Evolutionary conservation across 495 filamentous ascomycete genomes (phyloP).

Genomic region (Penicillium pulvis): DNA sequence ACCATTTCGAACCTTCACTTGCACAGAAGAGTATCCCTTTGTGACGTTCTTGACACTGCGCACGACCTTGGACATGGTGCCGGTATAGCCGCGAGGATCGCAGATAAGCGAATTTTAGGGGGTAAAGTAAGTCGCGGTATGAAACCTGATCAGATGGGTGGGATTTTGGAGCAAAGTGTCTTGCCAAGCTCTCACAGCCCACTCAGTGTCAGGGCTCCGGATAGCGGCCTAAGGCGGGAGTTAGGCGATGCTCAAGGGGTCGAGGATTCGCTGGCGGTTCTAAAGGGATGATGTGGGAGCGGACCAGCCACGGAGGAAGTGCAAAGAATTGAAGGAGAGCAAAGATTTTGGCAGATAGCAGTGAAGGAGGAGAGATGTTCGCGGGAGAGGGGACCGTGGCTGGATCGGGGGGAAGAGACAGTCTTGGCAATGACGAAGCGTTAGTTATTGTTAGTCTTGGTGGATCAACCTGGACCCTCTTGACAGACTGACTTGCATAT

Average conservation of each 20-base stretch:
- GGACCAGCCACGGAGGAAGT: conserved; percentile 12
- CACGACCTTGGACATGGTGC: conserved; percentile 92
- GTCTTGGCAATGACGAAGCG: conserved; percentile 39
- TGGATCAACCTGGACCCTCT: conserved; percentile 7
- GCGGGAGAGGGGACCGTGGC: conserved; percentile 32
- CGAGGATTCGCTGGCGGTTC: background rate
- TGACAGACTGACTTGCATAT: background rate
- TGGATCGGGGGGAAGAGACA: conserved; percentile 22
- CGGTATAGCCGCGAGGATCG: conserved; percentile 23
- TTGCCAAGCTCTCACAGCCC: conserved; percentile 32
- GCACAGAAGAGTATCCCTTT: conserved; percentile 95
- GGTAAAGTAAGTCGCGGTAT: conserved; percentile 7
- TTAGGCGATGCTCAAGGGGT: conserved; percentile 13
- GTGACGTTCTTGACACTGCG: conserved; percentile 99
- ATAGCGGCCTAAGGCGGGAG: conserved; percentile 25
- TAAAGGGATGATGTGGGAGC: background rate
- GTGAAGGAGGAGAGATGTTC: conserved; percentile 11
- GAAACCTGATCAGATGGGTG: conserved; percentile 16
- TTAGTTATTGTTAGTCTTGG: background rate
- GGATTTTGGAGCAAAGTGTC: conserved; percentile 9
- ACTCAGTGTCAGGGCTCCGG: conserved; percentile 18
- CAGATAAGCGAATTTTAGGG: conserved; percentile 4
- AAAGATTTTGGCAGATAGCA: conserved; percentile 1
- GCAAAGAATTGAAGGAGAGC: conserved; percentile 4
- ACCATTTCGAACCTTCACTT: conserved; percentile 99